Evolutionary conservation across 2,329 filamentous ascomycete genomes (phyloP).

Genomic region (Penicillium sp.): DNA sequence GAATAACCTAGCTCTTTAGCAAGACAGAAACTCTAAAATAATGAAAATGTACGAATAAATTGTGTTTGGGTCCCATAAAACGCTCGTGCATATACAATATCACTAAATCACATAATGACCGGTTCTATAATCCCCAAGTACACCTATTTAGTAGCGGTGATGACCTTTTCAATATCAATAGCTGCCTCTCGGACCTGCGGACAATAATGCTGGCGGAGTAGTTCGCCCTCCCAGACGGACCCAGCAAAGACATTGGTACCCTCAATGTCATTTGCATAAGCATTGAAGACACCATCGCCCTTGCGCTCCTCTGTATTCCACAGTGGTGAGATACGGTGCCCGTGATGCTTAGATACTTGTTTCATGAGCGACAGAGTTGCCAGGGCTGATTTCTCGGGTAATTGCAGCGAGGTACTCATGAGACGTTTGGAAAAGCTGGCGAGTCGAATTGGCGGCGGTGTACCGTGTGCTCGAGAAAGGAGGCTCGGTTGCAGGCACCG

Average conservation of each 20-base stretch:
- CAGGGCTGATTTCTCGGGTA: slow-evolving; percentile 82
- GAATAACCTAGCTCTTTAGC: no score
- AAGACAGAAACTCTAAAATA: no score
- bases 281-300: slow-evolving; percentile 80
- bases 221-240: slow-evolving; percentile 89
- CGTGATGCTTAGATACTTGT: slow-evolving; percentile 74
- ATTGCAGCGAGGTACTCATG: slow-evolving; percentile 70
- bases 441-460: slow-evolving; percentile 72
- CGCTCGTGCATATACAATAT: no score
- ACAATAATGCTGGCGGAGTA: slow-evolving; percentile 78
- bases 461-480: slow-evolving; percentile 68
- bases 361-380: slow-evolving; percentile 72
- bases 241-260: slow-evolving; percentile 83
- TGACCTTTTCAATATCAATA: slow-evolving; percentile 61
- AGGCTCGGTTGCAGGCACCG: slow-evolving; percentile 78
- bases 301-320: slow-evolving; percentile 94
- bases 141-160: slow-evolving; percentile 31
- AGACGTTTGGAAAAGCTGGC: slow-evolving; percentile 91
- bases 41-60: no score
- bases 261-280: slow-evolving; percentile 67
- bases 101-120: no score
- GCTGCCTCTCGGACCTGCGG: slow-evolving; percentile 76
- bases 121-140: not conserved
- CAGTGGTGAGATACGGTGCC: slow-evolving; percentile 71
- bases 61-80: no score